Base-by-base conservation (phyloP, 2,329 filamentous ascomycete species). In the Colletotrichum spaethianum region DNA sequence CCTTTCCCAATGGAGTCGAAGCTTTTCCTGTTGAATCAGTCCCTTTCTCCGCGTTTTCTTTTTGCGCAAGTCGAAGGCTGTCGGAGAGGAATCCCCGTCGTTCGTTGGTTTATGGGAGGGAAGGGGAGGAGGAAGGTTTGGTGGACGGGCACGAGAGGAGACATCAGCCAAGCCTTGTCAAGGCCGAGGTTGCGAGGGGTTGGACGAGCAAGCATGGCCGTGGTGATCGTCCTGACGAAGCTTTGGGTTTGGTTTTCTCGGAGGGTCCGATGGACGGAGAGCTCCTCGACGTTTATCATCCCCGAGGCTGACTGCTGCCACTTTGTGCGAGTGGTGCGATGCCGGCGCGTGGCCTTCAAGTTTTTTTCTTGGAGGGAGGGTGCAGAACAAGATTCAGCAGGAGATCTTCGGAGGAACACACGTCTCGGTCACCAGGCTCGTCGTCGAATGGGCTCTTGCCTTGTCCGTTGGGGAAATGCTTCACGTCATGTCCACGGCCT, bases 251-350 rank as follows among this genome's bases (percentile, higher is more conserved):
- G 14, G 12, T 2, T 40, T 57, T 5, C 53, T 56, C 38, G 31
- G 31, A 20, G 26, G 55, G 36, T 3, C 28, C 20, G 57, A 23
- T 36, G 12, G 31, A 26, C 42, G 4, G 26, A 38, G 53, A 14
- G 38, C 14, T n/a, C 33, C 36, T 57, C 38, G 18, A 61, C 26
- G 40, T 44, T 23, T n/a, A 14, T 26, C 42, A 40, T 23, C 11
- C 44, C 46, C 33, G 23, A 50, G 33, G n/a, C 20, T 63, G 14
- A 52, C 26, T 50, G 48, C n/a, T 63, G 31, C 44, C 33, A 16
- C 55, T 18, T 55, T 46, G 55, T 48, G 53, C 28, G 46, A 71
- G 56, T 62, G 68, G 68, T 26, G 33, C 68, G 40, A 67, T 67
- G 46, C 23, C 46, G 52, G 16, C 44, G 52, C 57, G 52, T 56